Evolutionary conservation across 225 moss, liverwort and hornwort genomes (phyloP).

Genomic region (Sphagnum contortum): DNA sequence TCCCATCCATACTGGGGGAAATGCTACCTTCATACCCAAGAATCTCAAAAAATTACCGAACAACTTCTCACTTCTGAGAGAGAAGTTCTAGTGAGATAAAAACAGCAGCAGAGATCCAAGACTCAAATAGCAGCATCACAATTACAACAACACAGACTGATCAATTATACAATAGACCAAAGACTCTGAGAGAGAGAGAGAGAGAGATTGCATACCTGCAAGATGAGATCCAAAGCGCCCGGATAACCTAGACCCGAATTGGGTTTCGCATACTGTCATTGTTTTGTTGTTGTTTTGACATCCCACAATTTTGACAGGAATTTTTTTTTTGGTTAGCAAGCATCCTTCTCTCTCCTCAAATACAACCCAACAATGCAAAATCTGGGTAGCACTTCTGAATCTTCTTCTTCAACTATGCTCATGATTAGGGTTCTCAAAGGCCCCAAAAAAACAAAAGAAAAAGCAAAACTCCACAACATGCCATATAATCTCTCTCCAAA

Average conservation of each 20-base stretch:
- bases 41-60: too few relatives aligned
- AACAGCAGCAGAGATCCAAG: too few relatives aligned
- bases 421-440: background rate
- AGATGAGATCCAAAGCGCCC: constrained; percentile 70
- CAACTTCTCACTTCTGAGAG: too few relatives aligned
- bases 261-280: constrained; percentile 55
- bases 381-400: background rate
- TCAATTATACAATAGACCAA: background rate
- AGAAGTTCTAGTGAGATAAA: too few relatives aligned
- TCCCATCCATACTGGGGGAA: background rate
- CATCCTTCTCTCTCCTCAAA: too few relatives aligned
- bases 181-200: background rate
- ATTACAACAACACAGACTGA: background rate
- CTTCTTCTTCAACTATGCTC: background rate
- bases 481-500: too few relatives aligned
- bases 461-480: too few relatives aligned
- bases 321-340: too few relatives aligned
- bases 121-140: background rate
- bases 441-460: background rate
- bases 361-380: background rate
- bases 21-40: too few relatives aligned
- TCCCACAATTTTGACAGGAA: background rate
- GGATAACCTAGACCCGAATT: constrained; percentile 76
- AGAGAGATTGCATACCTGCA: constrained; percentile 17
- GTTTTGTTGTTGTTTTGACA: background rate